Conservation (phyloP, 306 rosid genomes). For the Prunus mongolica region DNA sequence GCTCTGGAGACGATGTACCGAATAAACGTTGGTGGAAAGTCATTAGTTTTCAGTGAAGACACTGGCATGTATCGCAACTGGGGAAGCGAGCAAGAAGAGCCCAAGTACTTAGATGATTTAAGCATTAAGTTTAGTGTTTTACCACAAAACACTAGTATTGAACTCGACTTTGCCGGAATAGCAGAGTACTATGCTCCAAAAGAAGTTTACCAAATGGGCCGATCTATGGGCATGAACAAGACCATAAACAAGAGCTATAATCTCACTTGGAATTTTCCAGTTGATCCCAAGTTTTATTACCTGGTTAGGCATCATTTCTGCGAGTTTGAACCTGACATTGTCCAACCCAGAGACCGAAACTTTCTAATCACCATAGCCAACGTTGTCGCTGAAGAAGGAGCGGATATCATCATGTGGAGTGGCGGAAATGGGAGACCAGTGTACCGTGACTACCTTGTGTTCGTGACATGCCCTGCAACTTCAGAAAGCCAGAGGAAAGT, state of each 20-base stretch:
- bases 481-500: conserved; percentile 4
- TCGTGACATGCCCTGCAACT: accelerated
- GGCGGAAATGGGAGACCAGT: not conserved
- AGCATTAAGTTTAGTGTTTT: not conserved
- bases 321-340: conserved; percentile 2
- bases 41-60: not conserved
- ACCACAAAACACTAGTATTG: not conserved
- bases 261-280: conserved; percentile 27
- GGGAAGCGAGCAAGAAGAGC: not conserved
- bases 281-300: conserved; percentile 20
- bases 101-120: not conserved
- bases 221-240: conserved; percentile 5
- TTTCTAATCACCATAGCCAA: not conserved
- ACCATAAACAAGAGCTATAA: conserved; percentile 9
- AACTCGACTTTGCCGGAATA: not conserved
- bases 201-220: conserved; percentile 11
- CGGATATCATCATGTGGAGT: conserved; percentile 18
- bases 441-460: conserved; percentile 13
- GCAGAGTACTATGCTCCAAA: conserved; percentile 3
- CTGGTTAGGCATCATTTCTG: conserved; percentile 32
- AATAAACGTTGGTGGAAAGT: conserved; percentile 2
- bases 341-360: too few species aligned
- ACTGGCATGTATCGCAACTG: conserved; percentile 19
- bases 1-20: conserved; percentile 21
- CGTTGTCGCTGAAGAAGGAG: not conserved